Conservation (phyloP, 257 asterid genomes). For the Petunia secreta region DNA sequence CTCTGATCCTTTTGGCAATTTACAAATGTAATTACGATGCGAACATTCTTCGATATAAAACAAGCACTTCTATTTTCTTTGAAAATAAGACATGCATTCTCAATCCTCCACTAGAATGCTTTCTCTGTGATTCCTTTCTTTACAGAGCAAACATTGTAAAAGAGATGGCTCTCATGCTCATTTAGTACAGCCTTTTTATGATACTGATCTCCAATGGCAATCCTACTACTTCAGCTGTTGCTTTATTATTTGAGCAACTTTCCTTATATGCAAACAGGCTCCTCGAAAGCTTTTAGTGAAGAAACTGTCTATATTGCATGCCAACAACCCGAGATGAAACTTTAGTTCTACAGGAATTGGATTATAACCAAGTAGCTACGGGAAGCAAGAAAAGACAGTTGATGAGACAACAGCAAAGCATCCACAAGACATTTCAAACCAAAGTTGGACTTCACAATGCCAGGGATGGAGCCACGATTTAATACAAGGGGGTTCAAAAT, state of each 20-base stretch:
- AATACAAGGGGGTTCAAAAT: too few relatives aligned
- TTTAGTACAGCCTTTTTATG: not conserved
- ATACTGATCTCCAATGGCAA: not conserved
- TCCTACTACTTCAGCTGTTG: not conserved
- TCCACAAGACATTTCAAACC: not conserved
- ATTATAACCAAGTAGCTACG: too few relatives aligned
- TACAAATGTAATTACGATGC: not conserved
- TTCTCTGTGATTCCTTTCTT: conserved; percentile 11
- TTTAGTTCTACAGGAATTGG: not conserved
- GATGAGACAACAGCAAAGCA: not conserved
- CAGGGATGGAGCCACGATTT: not conserved
- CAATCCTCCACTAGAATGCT: conserved; percentile 2
- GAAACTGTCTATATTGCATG: not conserved
- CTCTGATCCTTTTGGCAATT: not conserved
- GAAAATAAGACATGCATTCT: not conserved
- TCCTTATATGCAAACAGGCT: not conserved
- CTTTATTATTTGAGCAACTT: not conserved
- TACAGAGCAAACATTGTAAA: not conserved
- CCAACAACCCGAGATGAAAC: not conserved
- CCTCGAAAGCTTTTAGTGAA: not conserved
- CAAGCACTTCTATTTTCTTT: not conserved
- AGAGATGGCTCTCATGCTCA: not conserved
- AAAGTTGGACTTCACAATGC: not conserved
- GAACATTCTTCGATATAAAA: not conserved
- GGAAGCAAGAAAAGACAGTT: not conserved